A percentile compares a stretch with the other conserved stretches of the same genome.
Evolutionary conservation across 805 yeast genomes (phyloP).

Genomic region (Hanseniaspora valbyensis): DNA sequence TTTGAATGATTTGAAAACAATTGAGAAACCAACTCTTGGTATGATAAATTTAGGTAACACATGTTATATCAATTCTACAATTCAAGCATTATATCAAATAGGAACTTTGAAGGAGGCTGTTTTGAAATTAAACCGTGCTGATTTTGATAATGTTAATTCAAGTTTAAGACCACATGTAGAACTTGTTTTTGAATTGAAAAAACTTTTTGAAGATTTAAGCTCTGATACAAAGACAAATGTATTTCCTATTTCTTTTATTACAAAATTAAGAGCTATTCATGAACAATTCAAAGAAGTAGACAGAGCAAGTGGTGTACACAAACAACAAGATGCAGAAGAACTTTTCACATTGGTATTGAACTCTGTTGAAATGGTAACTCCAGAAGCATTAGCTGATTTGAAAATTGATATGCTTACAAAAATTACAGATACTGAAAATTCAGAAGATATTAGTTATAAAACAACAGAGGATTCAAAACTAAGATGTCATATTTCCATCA

Average conservation of each 20-base stretch:
- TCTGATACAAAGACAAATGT: slow-evolving; percentile 38
- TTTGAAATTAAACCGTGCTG: slow-evolving; percentile 40
- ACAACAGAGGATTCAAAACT: slow-evolving; percentile 57
- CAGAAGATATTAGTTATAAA: slow-evolving; percentile 39
- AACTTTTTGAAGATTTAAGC: slow-evolving; percentile 34
- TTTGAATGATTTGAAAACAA: slow-evolving; percentile 51
- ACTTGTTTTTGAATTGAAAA: slow-evolving; percentile 39
- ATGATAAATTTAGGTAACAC: slow-evolving; percentile 92
- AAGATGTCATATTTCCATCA: slow-evolving; percentile 76
- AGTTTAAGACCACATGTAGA: slow-evolving; percentile 31
- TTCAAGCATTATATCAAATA: slow-evolving; percentile 77
- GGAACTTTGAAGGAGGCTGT: slow-evolving; percentile 59
- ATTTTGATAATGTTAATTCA: slow-evolving; percentile 36
- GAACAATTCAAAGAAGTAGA: slow-evolving; percentile 88
- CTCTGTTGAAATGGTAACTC: slow-evolving; percentile 35
- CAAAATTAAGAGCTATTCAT: slow-evolving; percentile 50
- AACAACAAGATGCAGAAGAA: slow-evolving; percentile 98
- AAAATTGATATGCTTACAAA: slow-evolving; percentile 53
- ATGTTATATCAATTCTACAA: slow-evolving; percentile 80
- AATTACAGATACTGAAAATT: slow-evolving; percentile 50
- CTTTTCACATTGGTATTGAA: slow-evolving; percentile 70
- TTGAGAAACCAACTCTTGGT: slow-evolving; percentile 39
- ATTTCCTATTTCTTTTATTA: slow-evolving; percentile 58
- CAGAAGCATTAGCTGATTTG: slow-evolving; percentile 35
- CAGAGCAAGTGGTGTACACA: slow-evolving; percentile 52